These are phyloP conservation scores for Penicillium tannophilum DNA, from an alignment of 495 filamentous ascomycete species.

Conservation along the genomic window DNA sequence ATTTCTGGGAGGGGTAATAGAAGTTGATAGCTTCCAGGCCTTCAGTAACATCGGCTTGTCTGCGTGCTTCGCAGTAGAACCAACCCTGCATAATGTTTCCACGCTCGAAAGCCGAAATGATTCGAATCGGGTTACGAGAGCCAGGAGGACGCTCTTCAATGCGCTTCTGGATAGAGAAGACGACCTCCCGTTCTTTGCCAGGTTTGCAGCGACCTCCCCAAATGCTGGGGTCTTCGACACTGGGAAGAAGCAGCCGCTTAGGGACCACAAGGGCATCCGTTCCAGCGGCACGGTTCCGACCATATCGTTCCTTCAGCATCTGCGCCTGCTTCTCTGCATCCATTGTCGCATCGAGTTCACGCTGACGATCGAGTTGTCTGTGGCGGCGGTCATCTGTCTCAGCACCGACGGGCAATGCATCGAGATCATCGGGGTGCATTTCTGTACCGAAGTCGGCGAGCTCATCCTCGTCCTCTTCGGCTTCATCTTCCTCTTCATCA, in stretches of 20 bases:
- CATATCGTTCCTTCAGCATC: constrained; percentile 81
- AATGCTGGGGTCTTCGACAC: constrained; percentile 93
- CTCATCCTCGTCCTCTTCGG: constrained; percentile 86
- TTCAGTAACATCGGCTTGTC: constrained; percentile 80
- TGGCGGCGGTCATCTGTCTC: constrained; percentile 90
- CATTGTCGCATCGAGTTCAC: constrained; percentile 79
- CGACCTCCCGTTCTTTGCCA: constrained; percentile 89
- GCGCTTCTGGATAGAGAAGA: constrained; percentile 84
- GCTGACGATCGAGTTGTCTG: constrained; percentile 88
- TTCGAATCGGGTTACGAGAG: constrained; percentile 74
- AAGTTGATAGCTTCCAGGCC: constrained; percentile 81
- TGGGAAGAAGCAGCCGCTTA: constrained; percentile 86
- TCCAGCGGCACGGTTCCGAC: constrained; percentile 60
- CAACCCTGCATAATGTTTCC: constrained; percentile 87
- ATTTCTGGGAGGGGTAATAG: constrained; percentile 80
- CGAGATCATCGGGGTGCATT: constrained; percentile 86
- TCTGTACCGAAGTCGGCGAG: constrained; percentile 83
- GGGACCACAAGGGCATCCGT: constrained; percentile 69
- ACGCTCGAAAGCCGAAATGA: constrained; percentile 88
- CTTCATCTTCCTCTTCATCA: constrained; percentile 90
- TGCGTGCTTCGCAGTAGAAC: constrained; percentile 89
- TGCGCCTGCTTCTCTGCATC: constrained; percentile 94
- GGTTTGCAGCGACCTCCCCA: constrained; percentile 93
- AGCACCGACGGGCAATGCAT: constrained; percentile 74
- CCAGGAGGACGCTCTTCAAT: constrained; percentile 70